phyloP scores from a whole-genome alignment of 257 asterid genomes.

The Haberlea rhodopensis region DNA sequence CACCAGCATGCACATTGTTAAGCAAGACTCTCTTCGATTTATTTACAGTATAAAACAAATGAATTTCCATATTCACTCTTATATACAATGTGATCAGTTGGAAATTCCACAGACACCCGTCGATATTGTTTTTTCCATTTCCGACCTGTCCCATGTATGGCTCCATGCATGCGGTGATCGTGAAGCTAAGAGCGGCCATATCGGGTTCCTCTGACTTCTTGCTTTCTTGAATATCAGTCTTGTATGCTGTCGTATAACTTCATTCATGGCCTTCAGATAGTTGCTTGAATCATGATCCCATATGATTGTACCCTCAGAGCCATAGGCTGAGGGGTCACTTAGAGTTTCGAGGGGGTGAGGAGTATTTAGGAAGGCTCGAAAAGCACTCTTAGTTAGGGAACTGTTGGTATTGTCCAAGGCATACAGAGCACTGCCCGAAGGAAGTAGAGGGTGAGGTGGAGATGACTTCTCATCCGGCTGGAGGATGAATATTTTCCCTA shows the following conservation, averaged over 20 bases:
- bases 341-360: slow-evolving; percentile 90
- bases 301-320: slow-evolving; percentile 71
- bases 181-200: slow-evolving; percentile 67
- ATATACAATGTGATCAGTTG: not conserved
- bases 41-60: slow-evolving; percentile 31
- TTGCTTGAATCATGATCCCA: slow-evolving; percentile 90
- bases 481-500: slow-evolving; percentile 77
- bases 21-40: slow-evolving; percentile 24
- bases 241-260: slow-evolving; percentile 46
- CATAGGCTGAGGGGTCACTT: slow-evolving; percentile 76
- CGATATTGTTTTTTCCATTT: slow-evolving; percentile 34
- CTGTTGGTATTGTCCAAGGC: slow-evolving; percentile 33
- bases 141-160: slow-evolving; percentile 36
- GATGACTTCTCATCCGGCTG: slow-evolving; percentile 83
- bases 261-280: slow-evolving; percentile 70
- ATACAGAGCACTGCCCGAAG: slow-evolving; percentile 60
- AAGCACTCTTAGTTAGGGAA: slow-evolving; percentile 43
- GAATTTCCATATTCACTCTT: slow-evolving; percentile 15
- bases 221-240: slow-evolving; percentile 39
- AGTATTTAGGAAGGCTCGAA: slow-evolving; percentile 61
- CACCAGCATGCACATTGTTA: not conserved
- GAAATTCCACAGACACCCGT: slow-evolving; percentile 38
- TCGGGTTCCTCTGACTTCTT: slow-evolving; percentile 52
- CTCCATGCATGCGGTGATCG: slow-evolving; percentile 79
- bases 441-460: slow-evolving; percentile 73